A percentile compares a stretch with the other conserved stretches of the same genome.
Evolutionary conservation across 2,329 filamentous ascomycete species (phyloP).

Genomic region (Claviceps cyperi): DNA sequence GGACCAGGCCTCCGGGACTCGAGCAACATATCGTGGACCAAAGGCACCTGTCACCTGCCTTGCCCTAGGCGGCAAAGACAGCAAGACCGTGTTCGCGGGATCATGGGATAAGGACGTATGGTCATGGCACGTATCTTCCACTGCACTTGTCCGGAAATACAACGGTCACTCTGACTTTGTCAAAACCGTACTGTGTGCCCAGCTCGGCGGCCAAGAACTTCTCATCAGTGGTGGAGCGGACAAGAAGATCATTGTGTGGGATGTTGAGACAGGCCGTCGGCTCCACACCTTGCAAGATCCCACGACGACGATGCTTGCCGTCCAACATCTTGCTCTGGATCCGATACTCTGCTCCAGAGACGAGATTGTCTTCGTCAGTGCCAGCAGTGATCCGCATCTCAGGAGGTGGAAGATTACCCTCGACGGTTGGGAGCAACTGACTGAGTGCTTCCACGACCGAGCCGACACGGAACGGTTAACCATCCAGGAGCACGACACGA

Average conservation of each 20-base stretch:
- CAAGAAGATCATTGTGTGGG: slow-evolving; percentile 73
- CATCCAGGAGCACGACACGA: slow-evolving; percentile 78
- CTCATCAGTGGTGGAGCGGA: slow-evolving; percentile 67
- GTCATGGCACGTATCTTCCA: slow-evolving; percentile 59
- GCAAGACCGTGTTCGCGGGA: slow-evolving; percentile 60
- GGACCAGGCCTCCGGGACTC: slow-evolving; percentile 18
- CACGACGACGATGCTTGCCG: slow-evolving; percentile 53
- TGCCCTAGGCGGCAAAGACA: slow-evolving; percentile 44
- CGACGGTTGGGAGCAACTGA: slow-evolving; percentile 38
- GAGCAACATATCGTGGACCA: slow-evolving; percentile 52
- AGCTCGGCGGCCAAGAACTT: slow-evolving; percentile 43
- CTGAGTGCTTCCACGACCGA: slow-evolving; percentile 27
- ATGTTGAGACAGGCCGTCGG: slow-evolving; percentile 49
- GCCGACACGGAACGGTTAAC: slow-evolving; percentile 29
- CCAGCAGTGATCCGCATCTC: slow-evolving; percentile 68
- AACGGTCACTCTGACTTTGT: slow-evolving; percentile 83
- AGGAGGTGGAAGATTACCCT: slow-evolving; percentile 56
- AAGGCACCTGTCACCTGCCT: slow-evolving; percentile 68
- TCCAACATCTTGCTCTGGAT: slow-evolving; percentile 70
- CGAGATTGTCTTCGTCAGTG: slow-evolving; percentile 53
- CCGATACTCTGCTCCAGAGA: slow-evolving; percentile 38
- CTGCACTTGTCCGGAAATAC: slow-evolving; percentile 41
- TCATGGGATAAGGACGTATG: slow-evolving; percentile 92
- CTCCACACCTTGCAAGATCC: slow-evolving; percentile 70
- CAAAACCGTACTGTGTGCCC: slow-evolving; percentile 57